Base-by-base conservation (phyloP, 345 rosid genomes). In the Syzygium aqueum region DNA sequence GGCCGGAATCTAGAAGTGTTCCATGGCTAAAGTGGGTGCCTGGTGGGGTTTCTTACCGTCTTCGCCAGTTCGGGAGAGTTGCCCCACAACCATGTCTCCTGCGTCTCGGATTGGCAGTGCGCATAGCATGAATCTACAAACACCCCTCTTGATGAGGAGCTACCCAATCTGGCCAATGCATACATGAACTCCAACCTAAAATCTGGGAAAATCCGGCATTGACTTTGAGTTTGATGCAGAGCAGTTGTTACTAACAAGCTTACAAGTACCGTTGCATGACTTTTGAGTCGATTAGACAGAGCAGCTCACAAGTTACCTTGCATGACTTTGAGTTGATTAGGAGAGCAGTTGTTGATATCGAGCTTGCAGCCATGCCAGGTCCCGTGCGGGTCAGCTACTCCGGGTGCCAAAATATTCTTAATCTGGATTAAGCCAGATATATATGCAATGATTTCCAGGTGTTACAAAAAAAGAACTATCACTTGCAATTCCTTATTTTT, bases 91-190 rank as follows among this genome's bases (percentile, higher is more conserved):
- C 99, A 97, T 25, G 93, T 89, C 83, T 88, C 97, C 86, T 96
- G 99, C 88, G 88, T 90, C 91, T 93, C 99, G 8, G 97, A 95
- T 93, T 97, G 99, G 92, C 99, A 97, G 73, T 97, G 99, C 83
- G 93, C 92, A 88, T 89, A 96, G 91, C 99, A 97, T 52, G 99
- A 96, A 50, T 96, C 96, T 90, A 97, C 89, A 59, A 92, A 97
- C 92, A 97, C 54, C 54, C 99, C 99, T 87, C 93, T 92, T 37
- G 96, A 91, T 82, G 94, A 56, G 77, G 94, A 92, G 87, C 90
- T 95, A 12, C 92, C 93, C 57, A 94, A 77, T 88, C 92, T 89
- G 51, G 84, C 86, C 90, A 97, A 87, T 21, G 98, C 93, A 19
- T 30, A 89, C 91, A 97, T 90, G 92, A 97, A 94, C 90, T 90